Percentiles rank a stretch among this genome's conserved stretches.
phyloP scores from a whole-genome alignment of 116 monocot genomes.

The Phalaenopsis hybrid region DNA sequence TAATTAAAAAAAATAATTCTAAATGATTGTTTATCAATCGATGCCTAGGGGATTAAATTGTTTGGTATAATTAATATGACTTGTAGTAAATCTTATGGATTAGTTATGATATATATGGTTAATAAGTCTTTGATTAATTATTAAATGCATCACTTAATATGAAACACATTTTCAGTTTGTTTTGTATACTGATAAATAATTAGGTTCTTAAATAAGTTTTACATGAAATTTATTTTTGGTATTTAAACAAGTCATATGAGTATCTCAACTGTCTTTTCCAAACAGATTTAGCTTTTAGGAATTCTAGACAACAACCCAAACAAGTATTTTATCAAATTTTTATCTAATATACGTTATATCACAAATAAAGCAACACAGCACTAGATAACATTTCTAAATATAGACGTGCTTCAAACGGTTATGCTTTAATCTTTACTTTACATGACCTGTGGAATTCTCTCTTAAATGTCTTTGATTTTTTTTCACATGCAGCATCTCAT shows the following conservation, averaged over 20 bases:
- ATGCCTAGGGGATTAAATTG: too few relatives aligned
- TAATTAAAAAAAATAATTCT: not conserved
- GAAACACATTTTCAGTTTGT: too few relatives aligned
- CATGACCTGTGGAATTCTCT: not conserved
- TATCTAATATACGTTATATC: not conserved
- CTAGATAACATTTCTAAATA: not conserved
- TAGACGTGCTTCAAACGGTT: not conserved
- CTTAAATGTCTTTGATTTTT: not conserved
- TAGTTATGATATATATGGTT: not conserved
- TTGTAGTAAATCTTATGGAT: not conserved
- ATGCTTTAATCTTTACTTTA: not conserved
- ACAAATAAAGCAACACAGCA: not conserved
- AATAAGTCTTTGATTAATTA: too few relatives aligned
- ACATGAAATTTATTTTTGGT: not conserved
- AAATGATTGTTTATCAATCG: too few relatives aligned
- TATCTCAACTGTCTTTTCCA: not conserved
- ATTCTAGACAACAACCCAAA: not conserved
- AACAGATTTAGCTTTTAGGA: not conserved
- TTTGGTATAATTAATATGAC: too few relatives aligned
- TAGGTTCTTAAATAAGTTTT: too few relatives aligned
- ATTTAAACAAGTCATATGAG: not conserved
- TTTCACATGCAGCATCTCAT: constrained; percentile 58
- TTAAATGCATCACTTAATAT: too few relatives aligned
- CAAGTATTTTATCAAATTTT: not conserved
- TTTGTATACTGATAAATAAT: too few relatives aligned